Base-by-base conservation (phyloP, 371 early-diverging fungal species). In the Mortierella sp. region DNA sequence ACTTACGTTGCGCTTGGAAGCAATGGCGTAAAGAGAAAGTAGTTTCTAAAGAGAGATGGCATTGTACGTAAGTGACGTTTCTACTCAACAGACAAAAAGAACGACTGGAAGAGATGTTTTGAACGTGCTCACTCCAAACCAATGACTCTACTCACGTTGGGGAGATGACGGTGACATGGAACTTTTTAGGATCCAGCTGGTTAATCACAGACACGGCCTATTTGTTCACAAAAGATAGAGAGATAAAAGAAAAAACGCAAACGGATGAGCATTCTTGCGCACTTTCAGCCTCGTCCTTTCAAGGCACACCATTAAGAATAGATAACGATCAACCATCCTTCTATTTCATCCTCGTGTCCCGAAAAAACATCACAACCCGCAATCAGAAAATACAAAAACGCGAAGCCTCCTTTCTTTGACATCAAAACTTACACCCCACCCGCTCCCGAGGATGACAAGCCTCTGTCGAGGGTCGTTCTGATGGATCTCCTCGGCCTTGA, bases 11-110 rank as follows among this genome's bases (percentile, higher is more conserved):
- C 94, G 79, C 93, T 93, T 21, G 97, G 95, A 51, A 97, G 88
- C 75, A 97, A 87, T 21, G 97, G 96, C 49, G 97, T 97, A 74
- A 98, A 97, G 27, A 96, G 88, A 86, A 97, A 98, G 85, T 97
- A 95, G 88, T 98, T 97, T 81, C 93, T 90, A 38, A 87, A 32
- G 18, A 18, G 18, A 4, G 12, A 48, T 44, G 0, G 29, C 3
- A 71, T 24, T 18, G 21, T 21, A 29, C 35, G 11, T 60, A 41
- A 70, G 55, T 27, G 32, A n/a, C 7, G 18, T 44, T 27, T 49
- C n/a, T 56, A 12, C n/a, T 10, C 51, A 43, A 14, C 27, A 12
- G 49, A 46, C 7, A 72, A 72, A 72, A 3, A 74, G 18, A 24
- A 7, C 2, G 38, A 4, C 6, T 44, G 5, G 5, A 54, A 72